Evolutionary conservation across 75 land plant species (phyloP).

Genomic region (Sequoiadendron giganteum): DNA sequence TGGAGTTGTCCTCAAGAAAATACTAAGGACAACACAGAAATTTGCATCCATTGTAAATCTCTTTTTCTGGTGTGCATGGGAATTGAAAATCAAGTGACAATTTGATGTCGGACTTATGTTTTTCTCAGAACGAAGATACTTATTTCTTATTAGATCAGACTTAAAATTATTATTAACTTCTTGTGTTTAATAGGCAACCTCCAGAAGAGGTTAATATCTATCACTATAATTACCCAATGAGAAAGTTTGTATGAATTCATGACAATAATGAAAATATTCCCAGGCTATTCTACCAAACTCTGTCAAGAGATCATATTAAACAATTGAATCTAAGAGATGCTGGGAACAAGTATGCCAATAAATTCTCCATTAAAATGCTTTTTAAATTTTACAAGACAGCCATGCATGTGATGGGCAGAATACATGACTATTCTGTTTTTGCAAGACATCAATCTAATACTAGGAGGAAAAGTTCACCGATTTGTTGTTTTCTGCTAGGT

Average conservation of each 20-base stretch:
- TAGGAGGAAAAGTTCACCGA: not conserved
- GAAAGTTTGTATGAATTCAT: not conserved
- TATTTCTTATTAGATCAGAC: too few relatives aligned
- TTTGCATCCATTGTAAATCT: too few relatives aligned
- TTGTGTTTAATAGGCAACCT: too few relatives aligned
- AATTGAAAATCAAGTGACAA: too few relatives aligned
- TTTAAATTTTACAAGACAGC: not conserved
- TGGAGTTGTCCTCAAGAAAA: too few relatives aligned
- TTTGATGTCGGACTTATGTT: too few relatives aligned
- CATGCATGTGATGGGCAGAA: not conserved
- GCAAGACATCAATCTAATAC: not conserved
- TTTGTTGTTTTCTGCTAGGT: not conserved
- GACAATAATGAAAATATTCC: not conserved
- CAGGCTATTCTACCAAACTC: not conserved
- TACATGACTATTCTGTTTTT: not conserved
- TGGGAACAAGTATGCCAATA: not conserved
- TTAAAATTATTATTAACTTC: too few relatives aligned
- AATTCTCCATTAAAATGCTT: too few relatives aligned
- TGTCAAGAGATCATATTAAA: not conserved
- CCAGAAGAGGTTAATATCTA: not conserved
- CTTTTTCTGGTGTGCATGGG: too few relatives aligned
- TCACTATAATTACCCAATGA: not conserved
- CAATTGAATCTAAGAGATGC: not conserved
- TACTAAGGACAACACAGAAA: too few relatives aligned
- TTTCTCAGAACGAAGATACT: too few relatives aligned